phyloP scores from a whole-genome alignment of 371 early-diverging fungal species.

The Entomophthora muscae region DNA sequence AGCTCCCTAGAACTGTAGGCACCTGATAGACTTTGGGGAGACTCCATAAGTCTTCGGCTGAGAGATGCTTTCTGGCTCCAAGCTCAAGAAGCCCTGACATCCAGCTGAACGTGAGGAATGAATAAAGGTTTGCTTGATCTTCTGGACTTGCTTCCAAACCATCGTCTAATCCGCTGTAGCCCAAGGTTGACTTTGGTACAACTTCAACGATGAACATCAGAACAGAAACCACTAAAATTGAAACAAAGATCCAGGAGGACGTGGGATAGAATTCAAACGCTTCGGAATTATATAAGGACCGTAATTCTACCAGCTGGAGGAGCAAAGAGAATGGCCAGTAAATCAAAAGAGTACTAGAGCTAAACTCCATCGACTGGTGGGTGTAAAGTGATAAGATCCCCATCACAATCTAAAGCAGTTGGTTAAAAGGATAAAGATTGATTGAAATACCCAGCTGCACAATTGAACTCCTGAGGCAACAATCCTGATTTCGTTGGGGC shows the following conservation, averaged over 20 bases:
- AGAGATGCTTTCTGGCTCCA: conserved; percentile 56
- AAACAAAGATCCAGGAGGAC: conserved; percentile 22
- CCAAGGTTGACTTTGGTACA: conserved; percentile 29
- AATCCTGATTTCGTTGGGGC: conserved; percentile 11
- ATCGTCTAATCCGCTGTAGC: conserved; percentile 61
- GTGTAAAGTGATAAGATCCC: conserved; percentile 44
- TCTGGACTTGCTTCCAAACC: conserved; percentile 54
- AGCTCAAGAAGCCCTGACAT: conserved; percentile 72
- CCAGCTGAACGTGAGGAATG: conserved; percentile 74
- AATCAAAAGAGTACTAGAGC: conserved; percentile 46
- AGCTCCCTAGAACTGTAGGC: conserved; percentile 31
- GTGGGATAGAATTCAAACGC: conserved; percentile 13
- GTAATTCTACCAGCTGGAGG: conserved; percentile 27
- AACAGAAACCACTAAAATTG: too few species aligned
- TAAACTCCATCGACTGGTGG: conserved; percentile 34
- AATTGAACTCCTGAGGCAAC: conserved; percentile 11
- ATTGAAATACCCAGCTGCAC: conserved; percentile 3
- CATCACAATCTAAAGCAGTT: conserved; percentile 26
- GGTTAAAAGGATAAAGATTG: conserved; percentile 10
- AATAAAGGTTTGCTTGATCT: conserved; percentile 67
- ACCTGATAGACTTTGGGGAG: conserved; percentile 45
- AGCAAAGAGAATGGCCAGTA: conserved; percentile 52
- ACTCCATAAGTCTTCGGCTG: conserved; percentile 60
- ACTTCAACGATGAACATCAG: conserved; percentile 46
- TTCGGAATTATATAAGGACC: conserved; percentile 26